Evolutionary conservation across 177 flowering plant species (phyloP).

Genomic region (Vitis hybrid): DNA sequence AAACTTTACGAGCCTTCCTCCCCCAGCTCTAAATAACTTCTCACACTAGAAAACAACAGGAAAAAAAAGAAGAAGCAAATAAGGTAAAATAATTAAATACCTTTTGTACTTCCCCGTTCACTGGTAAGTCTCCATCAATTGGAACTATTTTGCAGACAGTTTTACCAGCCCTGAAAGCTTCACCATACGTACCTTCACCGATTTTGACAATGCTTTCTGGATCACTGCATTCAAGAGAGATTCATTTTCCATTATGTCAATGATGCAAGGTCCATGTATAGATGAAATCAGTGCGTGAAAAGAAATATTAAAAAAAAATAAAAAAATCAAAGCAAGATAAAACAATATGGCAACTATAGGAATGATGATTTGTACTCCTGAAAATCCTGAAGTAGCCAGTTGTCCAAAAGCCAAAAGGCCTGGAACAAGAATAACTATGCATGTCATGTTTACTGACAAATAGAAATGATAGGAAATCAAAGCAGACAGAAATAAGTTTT

Average conservation of each 20-base stretch:
- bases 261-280: too few relatives aligned
- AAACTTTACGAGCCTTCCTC: neutral
- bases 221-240: constrained; percentile 42
- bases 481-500: too few relatives aligned
- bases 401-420: too few relatives aligned
- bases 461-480: too few relatives aligned
- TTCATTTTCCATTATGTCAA: neutral
- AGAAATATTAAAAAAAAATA: too few relatives aligned
- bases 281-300: too few relatives aligned
- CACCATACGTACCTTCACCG: constrained; percentile 98
- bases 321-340: too few relatives aligned
- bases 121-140: constrained; percentile 76
- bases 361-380: too few relatives aligned
- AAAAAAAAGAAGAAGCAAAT: constrained; percentile 4
- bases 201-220: constrained; percentile 56
- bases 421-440: too few relatives aligned
- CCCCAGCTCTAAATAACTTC: neutral
- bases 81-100: constrained; percentile 27
- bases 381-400: too few relatives aligned
- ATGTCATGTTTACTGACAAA: too few relatives aligned
- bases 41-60: neutral
- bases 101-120: constrained; percentile 95
- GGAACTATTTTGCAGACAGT: constrained; percentile 95
- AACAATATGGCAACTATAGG: too few relatives aligned
- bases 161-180: constrained; percentile 78